Evolutionary conservation across 305 asterid species (phyloP).

Genomic region (Salvia sclarea): DNA sequence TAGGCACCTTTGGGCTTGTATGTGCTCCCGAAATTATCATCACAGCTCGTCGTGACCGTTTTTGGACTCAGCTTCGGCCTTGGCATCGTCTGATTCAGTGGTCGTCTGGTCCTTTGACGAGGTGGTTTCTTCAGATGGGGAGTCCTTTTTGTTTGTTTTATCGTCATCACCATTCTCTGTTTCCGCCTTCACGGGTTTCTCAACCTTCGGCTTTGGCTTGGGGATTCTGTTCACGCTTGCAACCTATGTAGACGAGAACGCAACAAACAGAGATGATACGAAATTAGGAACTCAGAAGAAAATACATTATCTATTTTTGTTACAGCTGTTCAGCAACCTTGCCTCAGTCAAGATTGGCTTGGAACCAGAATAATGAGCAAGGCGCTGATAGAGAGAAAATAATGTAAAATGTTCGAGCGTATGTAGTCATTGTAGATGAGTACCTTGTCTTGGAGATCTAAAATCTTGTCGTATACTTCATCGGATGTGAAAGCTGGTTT

Average conservation of each 20-base stretch:
- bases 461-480: conserved; percentile 68
- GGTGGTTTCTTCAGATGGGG: conserved; percentile 52
- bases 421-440: background rate
- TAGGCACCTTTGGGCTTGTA: conserved; percentile 23
- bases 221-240: conserved; percentile 75
- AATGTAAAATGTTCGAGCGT: background rate
- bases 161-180: conserved; percentile 42
- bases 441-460: conserved; percentile 91
- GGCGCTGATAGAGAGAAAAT: background rate
- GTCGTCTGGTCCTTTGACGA: conserved; percentile 46
- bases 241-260: conserved; percentile 50
- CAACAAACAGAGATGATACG: conserved; percentile 11
- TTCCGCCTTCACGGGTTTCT: conserved; percentile 67
- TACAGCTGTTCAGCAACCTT: background rate
- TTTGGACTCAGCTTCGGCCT: conserved; percentile 41
- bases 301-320: background rate
- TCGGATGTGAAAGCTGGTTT: conserved; percentile 83
- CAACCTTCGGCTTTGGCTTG: conserved; percentile 90
- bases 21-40: conserved; percentile 33
- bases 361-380: background rate
- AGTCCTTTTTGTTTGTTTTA: conserved; percentile 43
- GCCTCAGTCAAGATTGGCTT: background rate
- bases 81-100: conserved; percentile 40
- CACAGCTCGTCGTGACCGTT: conserved; percentile 74
- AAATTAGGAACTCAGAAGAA: background rate